Base-by-base conservation (phyloP, 78 protist species). In the Planoprotostelium fungivorum region DNA sequence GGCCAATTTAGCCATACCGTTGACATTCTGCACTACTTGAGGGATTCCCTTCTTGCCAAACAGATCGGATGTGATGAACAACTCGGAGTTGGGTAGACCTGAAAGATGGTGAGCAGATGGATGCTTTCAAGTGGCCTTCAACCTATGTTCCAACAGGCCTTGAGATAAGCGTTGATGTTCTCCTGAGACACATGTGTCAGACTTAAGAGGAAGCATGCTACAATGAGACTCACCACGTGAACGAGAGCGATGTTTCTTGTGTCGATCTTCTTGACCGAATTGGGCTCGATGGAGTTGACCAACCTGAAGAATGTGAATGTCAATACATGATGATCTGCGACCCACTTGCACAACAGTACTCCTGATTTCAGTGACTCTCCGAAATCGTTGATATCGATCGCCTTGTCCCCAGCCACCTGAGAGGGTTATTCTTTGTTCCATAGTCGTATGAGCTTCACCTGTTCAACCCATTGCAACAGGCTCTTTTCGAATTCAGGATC, bases 131-230 rank as follows among this genome's bases (percentile, higher is more conserved):
- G n/a, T n/a, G n/a, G n/a, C n/a, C n/a, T n/a, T n/a, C n/a, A n/a
- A 51, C 94, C 94, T 38, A 92, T 89, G n/a, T 88, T 92, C 94
- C 94, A 92, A 83, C 94, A 92, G 34, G 94, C 94, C 83, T 92
- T 92, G 9, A 92, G 37, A 28, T 92, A 92, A n/a, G 89, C 84
- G 39, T 87, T 87, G 0, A 92, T 88, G 84, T 92, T 92, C 25
- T 92, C 94, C 73, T 51, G 16, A 25, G 5, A 5, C 73, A 51
- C 31, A 25, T 16, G 16, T 51, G 5, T 51, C 16, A 16, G 31
- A 25, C 31, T 25, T 16, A 51, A 25, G 73, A 51, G 5, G 73
- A n/a, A n/a, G n/a, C n/a, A 51, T 51, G 16, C 73, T 16, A 51
- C 73, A 51, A 51, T 25, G 16, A 51, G 16, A 51, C 73, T 51